phyloP scores from a whole-genome alignment of 208 protist species.

The Leishmania lainsoni region DNA sequence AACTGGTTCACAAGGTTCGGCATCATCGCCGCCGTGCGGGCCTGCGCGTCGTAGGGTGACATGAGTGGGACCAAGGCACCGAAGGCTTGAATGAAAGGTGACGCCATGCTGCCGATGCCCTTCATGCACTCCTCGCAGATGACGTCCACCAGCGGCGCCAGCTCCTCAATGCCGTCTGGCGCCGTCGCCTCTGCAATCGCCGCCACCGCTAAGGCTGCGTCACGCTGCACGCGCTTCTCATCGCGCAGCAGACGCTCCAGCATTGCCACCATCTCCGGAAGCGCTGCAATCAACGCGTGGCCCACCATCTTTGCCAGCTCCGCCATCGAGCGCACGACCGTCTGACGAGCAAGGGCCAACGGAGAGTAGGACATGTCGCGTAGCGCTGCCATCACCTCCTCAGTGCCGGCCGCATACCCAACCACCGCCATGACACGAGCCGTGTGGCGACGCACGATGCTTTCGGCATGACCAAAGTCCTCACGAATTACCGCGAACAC shows the following conservation, averaged over 20 bases:
- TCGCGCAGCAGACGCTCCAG: constrained; percentile 96
- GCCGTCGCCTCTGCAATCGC: constrained; percentile 96
- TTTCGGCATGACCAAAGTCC: constrained; percentile 98
- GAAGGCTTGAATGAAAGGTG: constrained; percentile 98
- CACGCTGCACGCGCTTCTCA: constrained; percentile 95
- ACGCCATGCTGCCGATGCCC: constrained; percentile 95
- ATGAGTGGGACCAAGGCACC: constrained; percentile 99
- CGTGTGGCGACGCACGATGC: constrained; percentile 98
- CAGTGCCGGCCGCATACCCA: constrained; percentile 96
- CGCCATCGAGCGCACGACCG: constrained; percentile 97
- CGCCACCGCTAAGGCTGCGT: constrained; percentile 96
- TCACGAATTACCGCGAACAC: constrained; percentile 98
- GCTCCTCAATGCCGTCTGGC: constrained; percentile 99
- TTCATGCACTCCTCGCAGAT: constrained; percentile 95
- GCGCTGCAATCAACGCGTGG: constrained; percentile 96
- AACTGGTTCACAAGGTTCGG: constrained; percentile 94
- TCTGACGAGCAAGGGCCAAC: constrained; percentile 97
- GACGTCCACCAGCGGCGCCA: constrained; percentile 95
- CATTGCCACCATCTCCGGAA: constrained; percentile 95
- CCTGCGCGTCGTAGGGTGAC: constrained; percentile 96
- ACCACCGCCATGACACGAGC: constrained; percentile 98
- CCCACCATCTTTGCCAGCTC: constrained; percentile 98
- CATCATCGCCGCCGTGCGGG: constrained; percentile 98
- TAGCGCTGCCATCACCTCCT: constrained; percentile 96
- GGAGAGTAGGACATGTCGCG: constrained; percentile 97